Conservation (phyloP, 2,329 filamentous ascomycete genomes). For the Parafenestella ontariensis region DNA sequence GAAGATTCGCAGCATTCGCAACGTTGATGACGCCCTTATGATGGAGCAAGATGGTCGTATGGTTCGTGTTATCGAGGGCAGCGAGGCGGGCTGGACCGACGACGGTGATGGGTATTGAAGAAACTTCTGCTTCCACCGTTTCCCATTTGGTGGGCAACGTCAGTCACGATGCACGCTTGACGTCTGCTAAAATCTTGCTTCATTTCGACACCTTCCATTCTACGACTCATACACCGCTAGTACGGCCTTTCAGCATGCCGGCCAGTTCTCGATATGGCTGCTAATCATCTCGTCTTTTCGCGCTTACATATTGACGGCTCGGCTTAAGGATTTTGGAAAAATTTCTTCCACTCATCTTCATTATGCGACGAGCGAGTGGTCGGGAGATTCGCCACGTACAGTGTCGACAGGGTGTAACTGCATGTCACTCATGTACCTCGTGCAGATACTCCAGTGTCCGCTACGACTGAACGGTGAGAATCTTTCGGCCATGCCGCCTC, state of each 20-base stretch:
- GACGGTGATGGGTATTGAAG: conserved; percentile 50
- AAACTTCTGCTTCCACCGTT: background rate
- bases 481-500: background rate
- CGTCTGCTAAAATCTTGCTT: too few relatives aligned
- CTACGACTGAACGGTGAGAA: background rate
- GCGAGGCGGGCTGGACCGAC: conserved; percentile 63
- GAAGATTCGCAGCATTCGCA: conserved; percentile 53
- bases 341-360: conserved; percentile 22
- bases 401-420: conserved; percentile 7
- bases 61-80: conserved; percentile 56
- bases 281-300: conserved; percentile 1
- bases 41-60: conserved; percentile 53
- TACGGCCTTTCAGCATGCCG: conserved; percentile 1
- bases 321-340: conserved; percentile 12
- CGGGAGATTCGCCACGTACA: conserved; percentile 41
- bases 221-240: conserved; percentile 9
- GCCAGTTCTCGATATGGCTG: background rate
- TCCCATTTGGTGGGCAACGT: too few relatives aligned
- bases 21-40: conserved; percentile 51
- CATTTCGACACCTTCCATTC: background rate
- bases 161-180: background rate
- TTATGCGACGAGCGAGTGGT: conserved; percentile 19
- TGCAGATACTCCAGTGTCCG: background rate
- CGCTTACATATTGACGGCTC: conserved; percentile 1
- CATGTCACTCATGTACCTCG: conserved; percentile 13